phyloP scores from a whole-genome alignment of 805 yeast genomes.

The Hanseniaspora nectarophila region DNA sequence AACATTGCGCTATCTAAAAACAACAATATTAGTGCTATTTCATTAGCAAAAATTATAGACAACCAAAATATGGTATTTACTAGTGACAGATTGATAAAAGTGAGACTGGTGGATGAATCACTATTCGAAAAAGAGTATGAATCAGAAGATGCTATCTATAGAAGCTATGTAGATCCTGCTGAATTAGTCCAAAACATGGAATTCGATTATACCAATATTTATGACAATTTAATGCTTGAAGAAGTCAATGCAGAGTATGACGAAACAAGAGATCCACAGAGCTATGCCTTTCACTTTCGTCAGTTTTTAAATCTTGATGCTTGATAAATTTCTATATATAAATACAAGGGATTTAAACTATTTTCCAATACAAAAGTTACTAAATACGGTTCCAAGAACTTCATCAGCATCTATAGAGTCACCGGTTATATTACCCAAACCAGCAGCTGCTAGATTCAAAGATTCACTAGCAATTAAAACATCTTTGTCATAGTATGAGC shows the following conservation, averaged over 20 bases:
- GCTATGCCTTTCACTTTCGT: background rate
- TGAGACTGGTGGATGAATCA: background rate
- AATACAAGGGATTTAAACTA: slow-evolving; percentile 23
- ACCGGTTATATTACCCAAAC: slow-evolving; percentile 88
- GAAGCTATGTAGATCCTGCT: too few species aligned
- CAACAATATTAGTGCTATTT: background rate
- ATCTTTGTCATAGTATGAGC: slow-evolving; percentile 40
- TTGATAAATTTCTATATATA: background rate
- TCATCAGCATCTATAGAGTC: slow-evolving; percentile 82
- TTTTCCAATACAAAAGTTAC: slow-evolving; percentile 89
- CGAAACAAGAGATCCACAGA: background rate
- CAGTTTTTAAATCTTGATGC: background rate
- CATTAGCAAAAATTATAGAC: background rate
- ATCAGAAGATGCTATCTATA: background rate
- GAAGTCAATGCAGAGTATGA: background rate
- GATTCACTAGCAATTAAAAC: slow-evolving; percentile 73
- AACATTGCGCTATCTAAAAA: background rate
- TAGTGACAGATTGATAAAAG: background rate
- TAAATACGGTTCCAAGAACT: slow-evolving; percentile 77
- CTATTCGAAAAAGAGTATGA: background rate
- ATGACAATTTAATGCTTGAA: background rate
- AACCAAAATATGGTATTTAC: background rate
- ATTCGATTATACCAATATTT: background rate
- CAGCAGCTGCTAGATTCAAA: slow-evolving; percentile 60
- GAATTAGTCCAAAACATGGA: background rate